phyloP scores from a whole-genome alignment of 2,329 filamentous ascomycete genomes.

The Penicillium sp. region DNA sequence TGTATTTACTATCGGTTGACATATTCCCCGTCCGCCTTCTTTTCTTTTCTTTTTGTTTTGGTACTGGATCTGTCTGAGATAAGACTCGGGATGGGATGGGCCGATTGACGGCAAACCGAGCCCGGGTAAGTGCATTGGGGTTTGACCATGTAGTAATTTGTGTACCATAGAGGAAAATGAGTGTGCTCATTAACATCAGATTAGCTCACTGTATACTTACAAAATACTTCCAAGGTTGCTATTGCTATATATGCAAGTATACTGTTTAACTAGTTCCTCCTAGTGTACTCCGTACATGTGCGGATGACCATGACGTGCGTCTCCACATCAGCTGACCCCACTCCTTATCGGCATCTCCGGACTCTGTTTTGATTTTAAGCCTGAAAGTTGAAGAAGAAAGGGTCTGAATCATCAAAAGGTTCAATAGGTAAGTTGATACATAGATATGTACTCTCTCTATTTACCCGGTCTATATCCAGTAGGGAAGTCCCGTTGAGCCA shows the following conservation, averaged over 20 bases:
- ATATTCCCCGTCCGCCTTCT: constrained; percentile 22
- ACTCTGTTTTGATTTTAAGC: neutral
- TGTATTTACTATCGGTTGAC: constrained; percentile 32
- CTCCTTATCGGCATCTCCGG: constrained; percentile 6
- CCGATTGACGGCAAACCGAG: constrained; percentile 5
- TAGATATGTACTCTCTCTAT: neutral
- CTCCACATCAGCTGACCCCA: constrained; percentile 13
- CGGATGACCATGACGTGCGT: constrained; percentile 11
- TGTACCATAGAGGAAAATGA: constrained; percentile 30
- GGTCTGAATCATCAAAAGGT: neutral
- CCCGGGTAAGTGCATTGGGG: constrained; percentile 13
- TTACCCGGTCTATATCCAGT: neutral
- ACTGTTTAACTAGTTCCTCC: no score
- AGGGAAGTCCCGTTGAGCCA: neutral
- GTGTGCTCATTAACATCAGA: constrained; percentile 10
- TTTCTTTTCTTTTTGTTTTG: constrained; percentile 18
- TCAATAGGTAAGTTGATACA: neutral
- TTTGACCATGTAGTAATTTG: constrained; percentile 24
- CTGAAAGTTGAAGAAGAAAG: neutral
- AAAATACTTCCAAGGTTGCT: neutral
- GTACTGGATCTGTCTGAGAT: constrained; percentile 12
- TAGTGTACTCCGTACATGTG: neutral
- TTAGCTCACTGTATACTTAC: neutral
- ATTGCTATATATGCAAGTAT: neutral
- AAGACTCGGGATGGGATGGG: constrained; percentile 11